Conservation (phyloP, 2,329 filamentous ascomycete species). For the Colletotrichum tofieldiae region DNA sequence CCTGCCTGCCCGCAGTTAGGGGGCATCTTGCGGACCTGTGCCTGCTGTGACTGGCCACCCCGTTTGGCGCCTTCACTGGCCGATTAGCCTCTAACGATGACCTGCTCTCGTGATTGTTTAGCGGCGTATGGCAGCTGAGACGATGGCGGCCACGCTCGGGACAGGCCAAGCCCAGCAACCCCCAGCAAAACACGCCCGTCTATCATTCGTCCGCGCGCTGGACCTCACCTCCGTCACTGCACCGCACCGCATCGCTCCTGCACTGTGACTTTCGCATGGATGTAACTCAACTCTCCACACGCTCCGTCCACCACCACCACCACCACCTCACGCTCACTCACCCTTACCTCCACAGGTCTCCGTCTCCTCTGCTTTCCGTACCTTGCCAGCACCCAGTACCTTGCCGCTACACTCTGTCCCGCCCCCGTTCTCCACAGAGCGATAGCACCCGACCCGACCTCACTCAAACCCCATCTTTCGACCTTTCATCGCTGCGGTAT, state of each 20-base stretch:
- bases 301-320: slow-evolving; percentile 9
- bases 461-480: slow-evolving; percentile 36
- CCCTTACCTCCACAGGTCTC: slow-evolving; percentile 9
- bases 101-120: slow-evolving; percentile 43
- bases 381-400: slow-evolving; percentile 25
- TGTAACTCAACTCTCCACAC: slow-evolving; percentile 28
- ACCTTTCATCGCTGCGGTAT: slow-evolving; percentile 38
- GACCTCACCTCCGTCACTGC: slow-evolving; percentile 29
- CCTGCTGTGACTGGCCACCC: slow-evolving; percentile 29
- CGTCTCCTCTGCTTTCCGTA: not conserved
- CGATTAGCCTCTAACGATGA: slow-evolving; percentile 38
- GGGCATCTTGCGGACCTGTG: not conserved
- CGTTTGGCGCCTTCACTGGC: slow-evolving; percentile 40
- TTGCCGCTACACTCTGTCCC: slow-evolving; percentile 28
- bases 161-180: slow-evolving; percentile 31
- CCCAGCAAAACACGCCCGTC: slow-evolving; percentile 27
- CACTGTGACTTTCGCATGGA: slow-evolving; percentile 29
- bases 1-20: slow-evolving; percentile 28
- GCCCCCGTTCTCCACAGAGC: slow-evolving; percentile 33
- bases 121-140: slow-evolving; percentile 28
- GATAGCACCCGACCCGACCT: slow-evolving; percentile 38
- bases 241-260: slow-evolving; percentile 5
- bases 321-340: not conserved
- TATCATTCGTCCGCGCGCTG: slow-evolving; percentile 34
- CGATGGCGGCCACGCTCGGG: slow-evolving; percentile 37